A percentile compares a stretch with the other conserved stretches of the same genome.
phyloP scores from a whole-genome alignment of 768 basidiomycete species.

The Boletales sp. region DNA sequence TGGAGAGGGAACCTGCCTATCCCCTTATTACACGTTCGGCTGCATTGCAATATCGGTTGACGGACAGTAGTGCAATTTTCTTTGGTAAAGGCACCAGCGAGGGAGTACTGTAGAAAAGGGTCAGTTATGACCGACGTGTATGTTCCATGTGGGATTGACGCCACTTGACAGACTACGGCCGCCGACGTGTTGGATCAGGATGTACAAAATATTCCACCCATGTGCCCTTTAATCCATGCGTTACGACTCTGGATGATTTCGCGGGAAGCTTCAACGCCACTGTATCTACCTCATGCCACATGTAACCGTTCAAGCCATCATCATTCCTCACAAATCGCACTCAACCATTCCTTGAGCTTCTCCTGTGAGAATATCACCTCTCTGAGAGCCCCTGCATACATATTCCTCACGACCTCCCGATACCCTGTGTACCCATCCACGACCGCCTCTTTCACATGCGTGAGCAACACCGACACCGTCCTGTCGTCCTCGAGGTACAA shows the following conservation, averaged over 20 bases:
- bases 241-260: background rate
- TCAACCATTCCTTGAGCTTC: constrained; percentile 38
- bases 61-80: constrained; percentile 61
- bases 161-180: background rate
- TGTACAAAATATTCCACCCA: too few relatives aligned
- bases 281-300: too few relatives aligned
- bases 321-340: constrained; percentile 32
- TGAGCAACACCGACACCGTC: constrained; percentile 74
- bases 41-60: constrained; percentile 69
- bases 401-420: constrained; percentile 56
- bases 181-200: background rate
- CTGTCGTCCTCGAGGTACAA: constrained; percentile 80
- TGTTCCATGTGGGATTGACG: background rate
- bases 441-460: constrained; percentile 72
- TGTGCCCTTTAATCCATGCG: background rate
- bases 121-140: background rate
- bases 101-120: constrained; percentile 48
- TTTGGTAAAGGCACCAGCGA: constrained; percentile 71
- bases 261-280: background rate
- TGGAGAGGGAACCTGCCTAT: constrained; percentile 30
- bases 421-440: constrained; percentile 74
- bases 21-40: constrained; percentile 45
- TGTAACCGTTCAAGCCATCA: background rate
- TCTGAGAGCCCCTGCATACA: constrained; percentile 37
- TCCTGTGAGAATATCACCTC: constrained; percentile 33